These are phyloP conservation scores for Citrus inodora DNA, from an alignment of 345 rosid genomes.

Conservation along the genomic window DNA sequence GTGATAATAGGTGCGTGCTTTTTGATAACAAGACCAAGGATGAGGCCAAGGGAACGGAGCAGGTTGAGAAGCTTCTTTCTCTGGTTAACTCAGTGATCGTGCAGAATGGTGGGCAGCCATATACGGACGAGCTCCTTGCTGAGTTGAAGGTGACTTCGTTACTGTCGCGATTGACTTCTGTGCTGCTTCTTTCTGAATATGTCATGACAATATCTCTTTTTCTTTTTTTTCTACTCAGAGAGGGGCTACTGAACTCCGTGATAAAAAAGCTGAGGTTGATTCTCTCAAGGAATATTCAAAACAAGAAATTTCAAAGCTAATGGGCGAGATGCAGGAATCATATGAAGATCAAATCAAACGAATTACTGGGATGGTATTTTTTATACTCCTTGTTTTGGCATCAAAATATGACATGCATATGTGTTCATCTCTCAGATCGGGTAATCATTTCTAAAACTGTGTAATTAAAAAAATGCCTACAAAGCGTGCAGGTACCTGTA, in stretches of 20 bases:
- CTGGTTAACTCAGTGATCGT: conserved; percentile 48
- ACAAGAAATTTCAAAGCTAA: conserved; percentile 48
- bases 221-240: conserved; percentile 33
- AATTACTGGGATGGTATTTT: conserved; percentile 60
- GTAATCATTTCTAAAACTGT: not conserved
- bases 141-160: conserved; percentile 53
- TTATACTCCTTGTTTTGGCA: not conserved
- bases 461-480: not conserved
- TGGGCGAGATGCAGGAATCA: conserved; percentile 53
- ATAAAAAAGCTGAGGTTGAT: conserved; percentile 58
- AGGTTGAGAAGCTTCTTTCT: conserved; percentile 60
- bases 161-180: not conserved
- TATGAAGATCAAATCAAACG: conserved; percentile 64
- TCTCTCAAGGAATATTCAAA: conserved; percentile 56
- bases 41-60: conserved; percentile 45
- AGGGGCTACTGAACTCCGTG: conserved; percentile 63
- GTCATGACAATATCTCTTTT: not conserved
- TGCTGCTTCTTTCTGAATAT: not conserved
- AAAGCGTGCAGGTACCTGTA: not conserved
- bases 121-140: conserved; percentile 63
- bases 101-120: conserved; percentile 71
- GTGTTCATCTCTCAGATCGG: not conserved
- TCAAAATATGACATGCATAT: not conserved
- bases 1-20: conserved; percentile 57
- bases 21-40: conserved; percentile 84